A percentile compares a stretch with the other conserved stretches of the same genome.
These are phyloP conservation scores for Termitomyces sp. DNA, from an alignment of 768 basidiomycete species.

Conservation along the genomic window DNA sequence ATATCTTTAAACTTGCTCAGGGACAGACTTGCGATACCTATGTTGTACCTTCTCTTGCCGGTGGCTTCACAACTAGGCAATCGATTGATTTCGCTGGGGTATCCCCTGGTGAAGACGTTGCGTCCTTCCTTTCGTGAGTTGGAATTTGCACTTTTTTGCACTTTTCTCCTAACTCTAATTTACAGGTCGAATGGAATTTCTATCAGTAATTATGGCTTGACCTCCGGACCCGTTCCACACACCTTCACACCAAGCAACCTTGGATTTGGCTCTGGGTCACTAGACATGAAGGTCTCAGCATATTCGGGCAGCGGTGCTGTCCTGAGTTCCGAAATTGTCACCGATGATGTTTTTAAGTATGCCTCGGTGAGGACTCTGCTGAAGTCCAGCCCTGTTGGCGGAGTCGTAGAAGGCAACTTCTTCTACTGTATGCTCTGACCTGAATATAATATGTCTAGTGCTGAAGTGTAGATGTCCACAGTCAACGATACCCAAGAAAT, in stretches of 20 bases:
- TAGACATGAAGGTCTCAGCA: conserved; percentile 30
- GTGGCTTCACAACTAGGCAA: conserved; percentile 23
- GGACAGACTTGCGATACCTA: conserved; percentile 24
- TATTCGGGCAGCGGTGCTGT: conserved; percentile 26
- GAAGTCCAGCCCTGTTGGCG: conserved; percentile 30
- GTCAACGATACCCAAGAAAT: conserved; percentile 29
- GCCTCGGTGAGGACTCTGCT: conserved; percentile 31
- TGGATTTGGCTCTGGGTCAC: conserved; percentile 25
- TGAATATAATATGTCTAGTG: neutral
- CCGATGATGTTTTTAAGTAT: conserved; percentile 25
- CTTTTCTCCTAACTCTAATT: neutral
- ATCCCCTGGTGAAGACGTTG: conserved; percentile 16
- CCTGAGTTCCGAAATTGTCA: conserved; percentile 26
- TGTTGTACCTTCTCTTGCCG: conserved; percentile 21
- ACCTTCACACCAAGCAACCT: conserved; percentile 26
- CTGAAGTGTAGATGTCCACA: conserved; percentile 4
- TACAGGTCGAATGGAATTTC: conserved; percentile 21
- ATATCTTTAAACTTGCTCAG: neutral
- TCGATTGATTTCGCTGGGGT: conserved; percentile 25
- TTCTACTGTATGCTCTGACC: conserved; percentile 25
- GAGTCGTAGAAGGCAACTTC: conserved; percentile 34
- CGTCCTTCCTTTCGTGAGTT: conserved; percentile 21
- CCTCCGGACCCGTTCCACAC: conserved; percentile 19
- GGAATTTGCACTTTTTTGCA: neutral
- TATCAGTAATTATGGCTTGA: conserved; percentile 25